A percentile compares a stretch with the other conserved stretches of the same genome.
These are phyloP conservation scores for Rhizopogon vesiculosus DNA, from an alignment of 768 basidiomycete species.

Conservation along the genomic window DNA sequence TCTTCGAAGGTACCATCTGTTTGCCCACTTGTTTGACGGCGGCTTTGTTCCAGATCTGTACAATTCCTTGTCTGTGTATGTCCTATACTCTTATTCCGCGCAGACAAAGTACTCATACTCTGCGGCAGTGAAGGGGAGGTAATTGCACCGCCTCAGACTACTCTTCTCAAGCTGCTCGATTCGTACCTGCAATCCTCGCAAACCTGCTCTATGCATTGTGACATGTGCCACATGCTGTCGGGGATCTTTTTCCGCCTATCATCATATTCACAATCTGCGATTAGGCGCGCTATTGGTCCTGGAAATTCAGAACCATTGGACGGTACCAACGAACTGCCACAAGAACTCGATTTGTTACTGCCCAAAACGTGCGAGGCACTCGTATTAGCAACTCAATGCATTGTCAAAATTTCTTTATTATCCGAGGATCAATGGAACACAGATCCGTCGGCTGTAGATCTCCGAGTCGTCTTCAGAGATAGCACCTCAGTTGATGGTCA, in stretches of 20 bases:
- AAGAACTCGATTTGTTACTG: conserved; percentile 61
- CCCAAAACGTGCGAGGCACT: conserved; percentile 80
- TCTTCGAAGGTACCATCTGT: conserved; percentile 54
- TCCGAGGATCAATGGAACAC: conserved; percentile 28
- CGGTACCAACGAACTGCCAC: conserved; percentile 12
- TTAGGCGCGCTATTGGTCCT: conserved; percentile 41
- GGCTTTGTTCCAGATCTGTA: conserved; percentile 60
- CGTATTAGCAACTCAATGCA: conserved; percentile 73
- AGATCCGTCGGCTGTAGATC: conserved; percentile 5
- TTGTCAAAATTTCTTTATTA: conserved; percentile 55
- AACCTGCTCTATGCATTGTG: conserved; percentile 31
- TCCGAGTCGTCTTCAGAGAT: conserved; percentile 41
- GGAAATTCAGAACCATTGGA: conserved; percentile 7
- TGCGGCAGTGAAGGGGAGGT: conserved; percentile 56
- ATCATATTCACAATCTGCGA: conserved; percentile 49
- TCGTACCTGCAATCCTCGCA: conserved; percentile 67
- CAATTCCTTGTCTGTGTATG: conserved; percentile 56
- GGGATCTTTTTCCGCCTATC: conserved; percentile 57
- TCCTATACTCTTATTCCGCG: conserved; percentile 1
- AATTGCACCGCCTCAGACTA: conserved; percentile 81
- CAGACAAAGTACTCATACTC: conserved; percentile 10
- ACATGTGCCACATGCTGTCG: conserved; percentile 56
- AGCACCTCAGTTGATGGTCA: conserved; percentile 33
- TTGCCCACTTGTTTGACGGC: conserved; percentile 57
- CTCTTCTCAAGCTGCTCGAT: conserved; percentile 83